A percentile compares a stretch with the other conserved stretches of the same genome.
These are phyloP conservation scores for Gaertneriomyces semiglobifer DNA, from an alignment of 192 early-diverging fungal genomes.

Conservation along the genomic window DNA sequence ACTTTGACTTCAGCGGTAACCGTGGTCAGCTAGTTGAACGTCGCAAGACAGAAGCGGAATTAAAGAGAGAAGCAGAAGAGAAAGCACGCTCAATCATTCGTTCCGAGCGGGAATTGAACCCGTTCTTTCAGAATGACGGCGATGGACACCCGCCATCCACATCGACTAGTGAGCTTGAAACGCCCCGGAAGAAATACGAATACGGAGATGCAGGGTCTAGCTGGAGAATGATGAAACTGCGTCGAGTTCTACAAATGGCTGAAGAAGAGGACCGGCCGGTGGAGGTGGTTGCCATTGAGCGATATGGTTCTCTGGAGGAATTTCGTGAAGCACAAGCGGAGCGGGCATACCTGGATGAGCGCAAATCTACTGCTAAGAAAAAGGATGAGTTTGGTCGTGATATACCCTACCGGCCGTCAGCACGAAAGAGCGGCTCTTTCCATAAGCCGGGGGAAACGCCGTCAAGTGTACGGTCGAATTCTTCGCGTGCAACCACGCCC, in stretches of 20 bases:
- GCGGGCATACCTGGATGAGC: conserved; percentile 56
- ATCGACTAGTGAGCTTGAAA: background rate
- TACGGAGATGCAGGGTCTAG: conserved; percentile 50
- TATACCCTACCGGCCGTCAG: conserved; percentile 19
- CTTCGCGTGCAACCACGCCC: too few species aligned
- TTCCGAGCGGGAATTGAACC: conserved; percentile 41
- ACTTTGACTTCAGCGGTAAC: conserved; percentile 9
- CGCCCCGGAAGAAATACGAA: conserved; percentile 12
- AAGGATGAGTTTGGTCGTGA: conserved; percentile 26
- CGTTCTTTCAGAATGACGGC: conserved; percentile 29
- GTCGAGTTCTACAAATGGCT: conserved; percentile 62
- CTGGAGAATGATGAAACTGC: conserved; percentile 82
- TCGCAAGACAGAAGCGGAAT: conserved; percentile 20
- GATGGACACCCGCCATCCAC: background rate
- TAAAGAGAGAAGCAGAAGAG: conserved; percentile 27
- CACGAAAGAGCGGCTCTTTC: conserved; percentile 15
- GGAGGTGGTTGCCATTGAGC: conserved; percentile 66
- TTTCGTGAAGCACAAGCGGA: conserved; percentile 64
- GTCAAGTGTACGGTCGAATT: background rate
- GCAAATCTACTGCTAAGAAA: background rate
- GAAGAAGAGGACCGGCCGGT: conserved; percentile 59
- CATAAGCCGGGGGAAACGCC: conserved; percentile 9
- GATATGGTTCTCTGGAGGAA: conserved; percentile 70
- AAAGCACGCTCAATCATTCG: conserved; percentile 12
- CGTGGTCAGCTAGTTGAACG: background rate